Base-by-base conservation (phyloP, 73 alveolate species). In the Uronychia binucleata region DNA sequence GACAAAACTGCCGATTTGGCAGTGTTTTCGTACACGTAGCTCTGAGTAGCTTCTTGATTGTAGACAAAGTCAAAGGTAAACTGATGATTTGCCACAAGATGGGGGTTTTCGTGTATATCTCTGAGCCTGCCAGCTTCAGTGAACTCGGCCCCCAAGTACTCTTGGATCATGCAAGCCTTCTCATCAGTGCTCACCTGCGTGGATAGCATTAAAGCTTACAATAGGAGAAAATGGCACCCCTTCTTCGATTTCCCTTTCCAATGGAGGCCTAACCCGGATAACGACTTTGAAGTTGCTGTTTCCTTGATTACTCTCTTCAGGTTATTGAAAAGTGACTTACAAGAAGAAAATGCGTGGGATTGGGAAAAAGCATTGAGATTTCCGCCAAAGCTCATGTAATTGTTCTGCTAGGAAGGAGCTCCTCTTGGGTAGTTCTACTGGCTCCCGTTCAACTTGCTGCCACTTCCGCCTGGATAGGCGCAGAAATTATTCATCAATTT, bases 191-290 rank as follows among this genome's bases (percentile, higher is more conserved):
- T n/a, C n/a, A n/a, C n/a, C n/a, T n/a, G n/a, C n/a, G n/a, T n/a
- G n/a, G n/a, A n/a, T n/a, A n/a, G n/a, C n/a, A 46, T n/a, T n/a
- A n/a, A n/a, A n/a, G n/a, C n/a, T n/a, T n/a, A n/a, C n/a, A n/a
- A n/a, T n/a, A n/a, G n/a, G n/a, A n/a, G n/a, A n/a, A 35, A 89
- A 89, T 26, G 86, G 86, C 0, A 28, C 28, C 1, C 30, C 30
- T 26, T 34, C 59, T 59, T 80, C 78, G 8, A 31, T 59, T 34
- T 98, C 99, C 60, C 99, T 92, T 0, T 98, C 97, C 75, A 98
- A 94, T 8, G 99, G 99, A 11, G 99, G 99, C 33, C 99, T 92
- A 19, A 98, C 98, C 30, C 99, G 88, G 0, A 98, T 97, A 86
- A 97, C 99, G 30, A 98, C 99, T 87, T 97, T 98, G 93, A 98